Conservation (phyloP, 2,329 filamentous ascomycete genomes). For the Clonostachys sp. region DNA sequence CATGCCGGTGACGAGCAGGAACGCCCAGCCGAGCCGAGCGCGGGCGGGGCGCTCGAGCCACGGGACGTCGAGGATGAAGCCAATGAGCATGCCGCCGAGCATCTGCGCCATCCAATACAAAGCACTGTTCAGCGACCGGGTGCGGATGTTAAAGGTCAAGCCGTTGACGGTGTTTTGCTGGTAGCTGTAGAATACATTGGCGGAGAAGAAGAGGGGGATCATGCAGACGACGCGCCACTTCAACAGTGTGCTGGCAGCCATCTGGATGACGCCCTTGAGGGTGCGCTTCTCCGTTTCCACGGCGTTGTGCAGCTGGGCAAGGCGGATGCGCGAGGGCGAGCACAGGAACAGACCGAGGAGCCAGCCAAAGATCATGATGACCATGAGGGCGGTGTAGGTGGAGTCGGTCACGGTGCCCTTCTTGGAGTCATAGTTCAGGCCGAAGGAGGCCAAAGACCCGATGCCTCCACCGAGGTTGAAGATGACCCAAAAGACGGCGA, state of each 20-base stretch:
- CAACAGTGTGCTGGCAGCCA: conserved; percentile 27
- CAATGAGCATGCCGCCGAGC: conserved; percentile 42
- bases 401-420: conserved; percentile 36
- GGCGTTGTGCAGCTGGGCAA: conserved; percentile 25
- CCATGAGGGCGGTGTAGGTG: conserved; percentile 44
- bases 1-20: conserved; percentile 44
- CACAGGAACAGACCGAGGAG: conserved; percentile 41
- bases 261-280: conserved; percentile 23
- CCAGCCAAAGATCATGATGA: conserved; percentile 44
- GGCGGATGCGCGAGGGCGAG: conserved; percentile 34
- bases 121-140: conserved; percentile 48
- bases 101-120: conserved; percentile 55
- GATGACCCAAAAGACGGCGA: conserved; percentile 37
- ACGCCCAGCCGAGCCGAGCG: conserved; percentile 37
- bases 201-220: conserved; percentile 49
- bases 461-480: conserved; percentile 39
- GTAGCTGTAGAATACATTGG: conserved; percentile 53
- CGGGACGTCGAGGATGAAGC: conserved; percentile 35
- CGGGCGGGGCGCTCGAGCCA: conserved; percentile 35
- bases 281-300: conserved; percentile 32
- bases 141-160: conserved; percentile 47
- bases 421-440: conserved; percentile 32
- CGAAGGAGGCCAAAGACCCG: conserved; percentile 36
- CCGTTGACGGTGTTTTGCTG: conserved; percentile 53
- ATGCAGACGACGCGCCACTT: conserved; percentile 41